Evolutionary conservation across 2,329 filamentous ascomycete species (phyloP).

Genomic region (Penicillium sp.): DNA sequence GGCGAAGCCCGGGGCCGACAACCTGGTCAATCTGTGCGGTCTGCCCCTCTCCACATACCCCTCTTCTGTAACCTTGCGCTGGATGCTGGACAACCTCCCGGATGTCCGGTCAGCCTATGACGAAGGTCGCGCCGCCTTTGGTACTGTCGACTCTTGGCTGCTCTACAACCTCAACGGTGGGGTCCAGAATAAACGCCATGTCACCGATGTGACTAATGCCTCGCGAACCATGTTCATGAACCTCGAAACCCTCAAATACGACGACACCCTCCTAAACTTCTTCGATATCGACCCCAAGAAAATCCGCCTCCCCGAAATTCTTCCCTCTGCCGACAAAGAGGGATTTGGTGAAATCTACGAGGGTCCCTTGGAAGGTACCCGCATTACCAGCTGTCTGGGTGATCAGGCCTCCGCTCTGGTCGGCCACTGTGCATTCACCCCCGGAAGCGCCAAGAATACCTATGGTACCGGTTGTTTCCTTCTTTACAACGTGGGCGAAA

Average conservation of each 20-base stretch:
- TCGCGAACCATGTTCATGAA: constrained; percentile 96
- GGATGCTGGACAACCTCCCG: constrained; percentile 75
- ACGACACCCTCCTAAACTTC: constrained; percentile 75
- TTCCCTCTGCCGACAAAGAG: constrained; percentile 75
- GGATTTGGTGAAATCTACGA: constrained; percentile 70
- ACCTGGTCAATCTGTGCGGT: constrained; percentile 72
- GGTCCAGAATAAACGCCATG: constrained; percentile 67
- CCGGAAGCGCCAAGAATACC: constrained; percentile 86
- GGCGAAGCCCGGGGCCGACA: constrained; percentile 66
- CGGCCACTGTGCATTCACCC: constrained; percentile 80
- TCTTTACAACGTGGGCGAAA: constrained; percentile 82
- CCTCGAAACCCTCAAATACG: constrained; percentile 77
- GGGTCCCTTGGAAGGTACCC: constrained; percentile 70
- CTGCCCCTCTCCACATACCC: constrained; percentile 87
- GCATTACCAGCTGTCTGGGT: constrained; percentile 81
- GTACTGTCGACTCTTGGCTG: constrained; percentile 87
- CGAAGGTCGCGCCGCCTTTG: constrained; percentile 75
- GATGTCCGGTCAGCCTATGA: constrained; percentile 76
- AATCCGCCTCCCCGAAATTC: constrained; percentile 78
- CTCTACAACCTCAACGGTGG: constrained; percentile 81
- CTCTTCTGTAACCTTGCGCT: constrained; percentile 80
- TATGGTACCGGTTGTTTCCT: constrained; percentile 90
- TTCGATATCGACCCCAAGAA: constrained; percentile 76
- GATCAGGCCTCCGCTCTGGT: constrained; percentile 87
- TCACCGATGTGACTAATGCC: constrained; percentile 87